Conservation (phyloP, 768 basidiomycete genomes). For the Agrocybe pediades region DNA sequence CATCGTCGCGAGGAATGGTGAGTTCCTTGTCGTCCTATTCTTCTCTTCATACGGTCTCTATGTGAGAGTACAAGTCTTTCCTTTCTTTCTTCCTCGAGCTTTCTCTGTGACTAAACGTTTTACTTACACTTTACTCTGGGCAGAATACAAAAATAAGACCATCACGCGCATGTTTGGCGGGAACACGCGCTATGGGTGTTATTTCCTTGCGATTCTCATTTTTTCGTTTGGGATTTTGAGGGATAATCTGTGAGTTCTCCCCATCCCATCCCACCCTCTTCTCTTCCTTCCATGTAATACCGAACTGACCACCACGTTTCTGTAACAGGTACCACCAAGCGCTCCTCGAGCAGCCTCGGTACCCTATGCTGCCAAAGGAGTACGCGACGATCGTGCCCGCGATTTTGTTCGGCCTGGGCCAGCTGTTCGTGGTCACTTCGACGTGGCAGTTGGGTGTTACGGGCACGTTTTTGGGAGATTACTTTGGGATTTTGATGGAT, state of each 20-base stretch:
- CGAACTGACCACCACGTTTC: too few relatives aligned
- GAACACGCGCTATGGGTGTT: conserved; percentile 75
- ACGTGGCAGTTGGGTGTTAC: conserved; percentile 93
- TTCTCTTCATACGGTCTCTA: conserved; percentile 1
- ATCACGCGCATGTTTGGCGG: conserved; percentile 84
- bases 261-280: too few relatives aligned
- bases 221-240: conserved; percentile 85
- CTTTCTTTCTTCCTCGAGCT: not conserved
- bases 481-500: conserved; percentile 88
- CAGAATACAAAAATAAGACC: conserved; percentile 79
- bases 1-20: conserved; percentile 89
- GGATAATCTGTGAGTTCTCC: conserved; percentile 76
- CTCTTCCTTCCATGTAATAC: too few relatives aligned
- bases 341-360: conserved; percentile 72
- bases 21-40: conserved; percentile 23
- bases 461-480: conserved; percentile 88
- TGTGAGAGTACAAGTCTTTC: not conserved
- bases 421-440: conserved; percentile 83
- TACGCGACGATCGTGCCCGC: conserved; percentile 61
- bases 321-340: conserved; percentile 72
- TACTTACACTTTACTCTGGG: not conserved
- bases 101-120: not conserved
- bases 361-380: conserved; percentile 66
- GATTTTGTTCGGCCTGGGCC: conserved; percentile 68
- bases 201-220: conserved; percentile 83